Base-by-base conservation (phyloP, 345 rosid species). In the Euphorbia pulcherrima region DNA sequence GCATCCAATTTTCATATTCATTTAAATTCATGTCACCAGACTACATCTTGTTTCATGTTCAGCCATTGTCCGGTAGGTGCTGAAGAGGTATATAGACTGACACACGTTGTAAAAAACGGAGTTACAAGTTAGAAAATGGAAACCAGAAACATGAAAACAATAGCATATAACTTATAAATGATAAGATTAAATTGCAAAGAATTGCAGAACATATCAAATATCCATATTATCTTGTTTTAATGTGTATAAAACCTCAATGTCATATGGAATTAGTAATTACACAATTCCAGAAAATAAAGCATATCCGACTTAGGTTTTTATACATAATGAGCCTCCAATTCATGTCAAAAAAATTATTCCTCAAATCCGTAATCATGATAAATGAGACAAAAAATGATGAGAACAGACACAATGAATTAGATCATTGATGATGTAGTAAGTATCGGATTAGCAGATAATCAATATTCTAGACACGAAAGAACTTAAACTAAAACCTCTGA, bases 1-100 rank as follows among this genome's bases (percentile, higher is more conserved):
- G 37, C n/a, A n/a, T n/a, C n/a, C n/a, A n/a, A n/a, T 33, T 20
- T 8, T 10, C 29, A 24, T 21, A 40, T 40, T 37, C 4, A 40
- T 8, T 39, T 26, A 11, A 28, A 61, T 61, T n/a, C 50, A 61
- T 12, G 29, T 33, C 23, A 12, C 28, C 39, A n/a, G 14, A 37
- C 64, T 39, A 39, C 6, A 57, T 62, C n/a, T 14, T 14, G 35
- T 62, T 62, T 62, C 23, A 62, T 62, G n/a, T 23, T 44, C 51
- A 24, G 17, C 53, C 13, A 6, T 41, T 44, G 8, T 9, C 12
- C 11, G 8, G 52, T 62, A 44, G 53, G 53, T n/a, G n/a, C 29
- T 41, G 16, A 37, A 24, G 26, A 58, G 37, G 20, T 44, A 16
- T 30, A 62, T 4, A 40, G 48, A 52, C 56, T n/a, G 30, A 62